Evolutionary conservation across 2,329 filamentous ascomycete genomes (phyloP).

Genomic region (Venturia effusa): DNA sequence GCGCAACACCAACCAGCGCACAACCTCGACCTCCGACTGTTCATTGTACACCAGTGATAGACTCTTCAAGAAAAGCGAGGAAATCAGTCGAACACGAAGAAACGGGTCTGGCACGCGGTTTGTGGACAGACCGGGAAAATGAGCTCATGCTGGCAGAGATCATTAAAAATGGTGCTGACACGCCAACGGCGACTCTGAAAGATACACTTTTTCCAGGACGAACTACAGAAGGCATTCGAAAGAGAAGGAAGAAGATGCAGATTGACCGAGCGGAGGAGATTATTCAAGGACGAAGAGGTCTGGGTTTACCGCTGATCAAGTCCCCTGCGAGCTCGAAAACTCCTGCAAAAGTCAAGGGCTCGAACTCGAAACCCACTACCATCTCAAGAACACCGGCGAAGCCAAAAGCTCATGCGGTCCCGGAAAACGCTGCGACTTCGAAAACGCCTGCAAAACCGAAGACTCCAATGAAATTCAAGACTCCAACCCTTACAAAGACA

Average conservation of each 20-base stretch:
- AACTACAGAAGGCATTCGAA: not conserved
- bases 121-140: conserved; percentile 3
- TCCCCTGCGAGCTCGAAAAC: not conserved
- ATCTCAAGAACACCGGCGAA: not conserved
- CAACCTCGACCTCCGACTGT: not conserved
- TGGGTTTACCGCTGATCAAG: not conserved
- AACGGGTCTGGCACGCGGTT: not conserved
- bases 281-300: not conserved
- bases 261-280: not conserved
- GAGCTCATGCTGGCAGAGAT: not conserved
- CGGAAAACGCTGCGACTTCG: not conserved
- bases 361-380: not conserved
- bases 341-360: not conserved
- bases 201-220: not conserved
- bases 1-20: not conserved
- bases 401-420: not conserved
- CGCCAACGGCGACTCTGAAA: not conserved
- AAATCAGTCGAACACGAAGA: not conserved
- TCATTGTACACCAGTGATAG: not conserved
- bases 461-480: not conserved
- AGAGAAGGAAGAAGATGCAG: conserved; percentile 2
- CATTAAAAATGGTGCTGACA: not conserved
- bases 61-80: not conserved
- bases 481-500: not conserved
- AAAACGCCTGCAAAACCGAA: not conserved